Base-by-base conservation (phyloP, 2,329 filamentous ascomycete species). In the Ampelomyces quisqualis region DNA sequence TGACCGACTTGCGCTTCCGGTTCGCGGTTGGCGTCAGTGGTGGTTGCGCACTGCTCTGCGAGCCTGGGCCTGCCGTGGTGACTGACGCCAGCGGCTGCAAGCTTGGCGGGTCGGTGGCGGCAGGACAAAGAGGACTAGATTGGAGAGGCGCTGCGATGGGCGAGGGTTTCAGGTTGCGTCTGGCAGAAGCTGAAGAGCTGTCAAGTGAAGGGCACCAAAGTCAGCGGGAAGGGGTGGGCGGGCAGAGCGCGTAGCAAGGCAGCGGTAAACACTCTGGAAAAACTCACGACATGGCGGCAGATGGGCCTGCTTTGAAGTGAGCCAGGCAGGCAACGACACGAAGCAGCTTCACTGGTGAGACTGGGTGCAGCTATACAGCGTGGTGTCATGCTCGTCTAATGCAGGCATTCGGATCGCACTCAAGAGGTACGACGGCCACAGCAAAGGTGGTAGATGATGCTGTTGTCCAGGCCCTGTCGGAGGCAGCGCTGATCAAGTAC, bases 151-250 rank as follows among this genome's bases (percentile, higher is more conserved):
- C 61, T 34, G 67, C 66, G 50, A 71, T 55, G 49, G 63, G 63
- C 15, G 67, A 68, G 21, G 67, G 69, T 51, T 73, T 72, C 52
- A 72, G 57, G 47, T 60, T 72, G 58, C 70, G 71, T 57, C 72
- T 71, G 56, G 68, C 61, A 49, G 68, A 64, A 39, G 64, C 65
- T 20, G 70, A 68, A 38, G 66, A 63, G 62, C 70, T 73, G 53
- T 62, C 48, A 41, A 42, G 53, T 49, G 38, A 27, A 42, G 45
- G 42, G 38, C 36, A 53, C 52, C n/a, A 39, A 60, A 41, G 63
- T 69, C 58, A 69, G 65, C 62, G 47, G 38, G 44, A 27, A 45
- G 34, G 37, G 47, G 40, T 20, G 38, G 34, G 45, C 24, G 42
- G 29, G 18, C 27, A 38, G 34, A 21, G 52, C 36, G 22, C 30